Percentiles rank a stretch among this genome's conserved stretches.
These are phyloP conservation scores for Tylopilus sp. DNA, from an alignment of 768 basidiomycete genomes.

Conservation along the genomic window DNA sequence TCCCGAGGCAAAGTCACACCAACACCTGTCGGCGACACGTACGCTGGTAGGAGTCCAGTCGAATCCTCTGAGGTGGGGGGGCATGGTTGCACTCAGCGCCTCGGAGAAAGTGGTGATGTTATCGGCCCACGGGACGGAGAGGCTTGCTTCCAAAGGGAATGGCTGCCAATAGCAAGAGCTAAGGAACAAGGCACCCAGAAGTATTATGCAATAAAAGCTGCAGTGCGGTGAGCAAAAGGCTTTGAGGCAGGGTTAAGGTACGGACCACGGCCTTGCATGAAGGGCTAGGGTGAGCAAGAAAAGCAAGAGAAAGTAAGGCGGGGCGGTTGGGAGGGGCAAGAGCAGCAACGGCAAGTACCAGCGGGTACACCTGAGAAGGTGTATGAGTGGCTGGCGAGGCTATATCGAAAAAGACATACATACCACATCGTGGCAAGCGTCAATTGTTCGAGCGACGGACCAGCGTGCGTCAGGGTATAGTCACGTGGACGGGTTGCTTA, in stretches of 20 bases:
- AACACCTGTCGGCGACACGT: constrained; percentile 73
- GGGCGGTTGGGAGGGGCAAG: constrained; percentile 74
- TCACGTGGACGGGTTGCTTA: constrained; percentile 22
- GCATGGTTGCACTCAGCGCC: constrained; percentile 51
- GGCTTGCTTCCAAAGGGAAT: constrained; percentile 58
- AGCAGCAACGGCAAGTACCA: constrained; percentile 81
- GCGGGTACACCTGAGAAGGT: constrained; percentile 66
- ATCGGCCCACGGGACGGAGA: constrained; percentile 63
- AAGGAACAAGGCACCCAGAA: constrained; percentile 78
- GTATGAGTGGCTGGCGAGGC: not conserved
- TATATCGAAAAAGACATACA: constrained; percentile 22
- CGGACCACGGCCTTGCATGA: constrained; percentile 83
- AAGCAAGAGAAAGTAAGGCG: constrained; percentile 74
- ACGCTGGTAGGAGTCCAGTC: constrained; percentile 52
- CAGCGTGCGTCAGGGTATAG: not conserved
- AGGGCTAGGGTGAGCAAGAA: constrained; percentile 75
- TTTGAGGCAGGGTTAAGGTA: constrained; percentile 6
- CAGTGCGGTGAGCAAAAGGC: constrained; percentile 4
- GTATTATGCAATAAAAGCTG: constrained; percentile 85
- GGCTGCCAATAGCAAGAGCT: constrained; percentile 92
- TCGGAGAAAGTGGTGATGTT: constrained; percentile 73
- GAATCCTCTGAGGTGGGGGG: constrained; percentile 36
- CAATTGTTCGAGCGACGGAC: not conserved
- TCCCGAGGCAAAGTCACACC: constrained; percentile 72
- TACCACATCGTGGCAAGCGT: constrained; percentile 48